These are phyloP conservation scores for Zoysia matrella DNA, from an alignment of 202 grass and related monocot genomes.

Conservation along the genomic window DNA sequence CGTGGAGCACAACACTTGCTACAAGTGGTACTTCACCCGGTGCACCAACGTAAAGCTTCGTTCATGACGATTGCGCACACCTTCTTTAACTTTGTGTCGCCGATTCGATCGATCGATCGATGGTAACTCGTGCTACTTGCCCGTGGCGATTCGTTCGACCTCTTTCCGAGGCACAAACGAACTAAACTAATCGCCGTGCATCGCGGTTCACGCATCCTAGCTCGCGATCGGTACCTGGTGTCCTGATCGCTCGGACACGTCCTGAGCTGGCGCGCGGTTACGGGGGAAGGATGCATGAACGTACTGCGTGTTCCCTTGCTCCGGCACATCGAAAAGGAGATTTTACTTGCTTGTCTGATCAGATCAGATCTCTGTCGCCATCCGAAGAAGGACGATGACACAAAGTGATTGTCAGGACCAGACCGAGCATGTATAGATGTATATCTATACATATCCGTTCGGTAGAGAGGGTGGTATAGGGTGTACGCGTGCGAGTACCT, in stretches of 20 bases:
- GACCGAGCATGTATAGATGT: neutral
- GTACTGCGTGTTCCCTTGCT: conserved; percentile 3
- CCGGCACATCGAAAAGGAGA: conserved; percentile 28
- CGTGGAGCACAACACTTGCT: conserved; percentile 7
- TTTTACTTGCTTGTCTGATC: neutral
- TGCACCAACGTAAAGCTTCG: neutral
- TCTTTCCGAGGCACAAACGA: conserved; percentile 51
- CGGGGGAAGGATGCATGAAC: neutral
- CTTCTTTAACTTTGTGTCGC: neutral
- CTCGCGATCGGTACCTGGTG: conserved; percentile 40
- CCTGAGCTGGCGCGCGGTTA: conserved; percentile 46
- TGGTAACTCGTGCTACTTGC: conserved; percentile 9
- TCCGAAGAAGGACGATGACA: conserved; percentile 8
- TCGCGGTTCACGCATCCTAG: neutral
- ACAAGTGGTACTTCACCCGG: conserved; percentile 17
- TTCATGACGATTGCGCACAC: neutral
- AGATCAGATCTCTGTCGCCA: conserved; percentile 16
- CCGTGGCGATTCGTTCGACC: neutral
- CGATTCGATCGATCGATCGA: too few relatives aligned
- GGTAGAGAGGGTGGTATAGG: neutral
- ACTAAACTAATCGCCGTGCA: conserved; percentile 41
- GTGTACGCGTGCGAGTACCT: neutral
- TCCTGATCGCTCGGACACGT: neutral
- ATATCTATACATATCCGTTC: neutral
- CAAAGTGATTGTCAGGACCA: neutral